Evolutionary conservation across 129 eudicot genomes (phyloP).

Genomic region (Erigeron canadensis): DNA sequence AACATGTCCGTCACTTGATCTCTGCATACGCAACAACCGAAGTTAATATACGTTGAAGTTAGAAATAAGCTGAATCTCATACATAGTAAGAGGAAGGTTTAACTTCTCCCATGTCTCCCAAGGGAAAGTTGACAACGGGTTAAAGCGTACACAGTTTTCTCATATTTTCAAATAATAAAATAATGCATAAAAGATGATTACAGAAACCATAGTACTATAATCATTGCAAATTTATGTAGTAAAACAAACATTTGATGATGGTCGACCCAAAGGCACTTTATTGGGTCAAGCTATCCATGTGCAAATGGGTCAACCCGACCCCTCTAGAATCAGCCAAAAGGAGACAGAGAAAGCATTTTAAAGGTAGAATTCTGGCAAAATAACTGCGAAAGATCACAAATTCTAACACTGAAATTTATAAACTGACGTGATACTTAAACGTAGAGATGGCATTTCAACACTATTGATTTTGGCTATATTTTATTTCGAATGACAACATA

Average conservation of each 20-base stretch:
- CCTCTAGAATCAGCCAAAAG: not conserved
- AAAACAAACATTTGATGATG: not conserved
- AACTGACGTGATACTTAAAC: not conserved
- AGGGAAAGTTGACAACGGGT: not conserved
- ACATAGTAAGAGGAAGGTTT: not conserved
- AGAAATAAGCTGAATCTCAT: not conserved
- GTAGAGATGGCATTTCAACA: not conserved
- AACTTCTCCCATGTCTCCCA: not conserved
- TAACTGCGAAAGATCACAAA: not conserved
- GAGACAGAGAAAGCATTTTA: not conserved
- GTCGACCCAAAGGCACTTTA: not conserved
- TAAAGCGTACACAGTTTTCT: not conserved
- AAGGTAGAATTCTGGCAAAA: not conserved
- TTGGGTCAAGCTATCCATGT: not conserved
- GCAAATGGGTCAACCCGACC: not conserved
- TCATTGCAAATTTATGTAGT: not conserved
- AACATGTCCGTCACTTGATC: constrained; percentile 68
- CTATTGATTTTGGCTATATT: not conserved
- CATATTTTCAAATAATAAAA: not conserved
- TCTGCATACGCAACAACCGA: constrained; percentile 38
- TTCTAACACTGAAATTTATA: not conserved
- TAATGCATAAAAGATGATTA: not conserved
- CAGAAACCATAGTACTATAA: not conserved
- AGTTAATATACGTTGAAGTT: not conserved
- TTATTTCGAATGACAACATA: not conserved